Evolutionary conservation across 108 stramenopile genomes (phyloP), one percentile per base, ranked within the genome.

Genomic region (Nannochloropsis salina): DNA sequence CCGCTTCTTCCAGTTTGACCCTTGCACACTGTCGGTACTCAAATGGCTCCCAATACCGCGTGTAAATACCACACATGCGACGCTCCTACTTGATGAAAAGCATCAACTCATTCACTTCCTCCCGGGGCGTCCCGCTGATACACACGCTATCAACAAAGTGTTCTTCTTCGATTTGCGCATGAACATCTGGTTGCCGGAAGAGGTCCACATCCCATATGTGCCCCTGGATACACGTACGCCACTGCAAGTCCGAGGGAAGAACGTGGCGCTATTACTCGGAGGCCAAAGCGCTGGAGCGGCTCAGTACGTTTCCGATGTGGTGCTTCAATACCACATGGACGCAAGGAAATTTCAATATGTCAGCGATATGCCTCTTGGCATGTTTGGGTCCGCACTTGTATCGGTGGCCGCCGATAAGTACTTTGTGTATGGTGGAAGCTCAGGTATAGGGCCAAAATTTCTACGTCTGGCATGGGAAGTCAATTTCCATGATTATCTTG

Each of bases 401-500:
- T 51, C 47, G 47, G 47, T 51, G 47, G 47, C 47, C 47, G 47
- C 47, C 47, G 15, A 51, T 51, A 51, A 51, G 47, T 51, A 51
- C 47, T 51, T 51, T 51, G 47, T 51, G 47, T 51, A 51, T 51
- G 47, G 47, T 51, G 47, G 47, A 51, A 51, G 47, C 47, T 51
- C 47, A 51, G 47, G 47, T 10, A 51, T 51, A 51, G 47, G 47
- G 47, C 47, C 47, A 51, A 51, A 51, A 51, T 51, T 51, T 51
- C 47, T 51, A 51, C 47, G 47, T 51, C 47, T 51, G 47, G 47
- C 47, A 51, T 51, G 47, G 47, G 47, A 51, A 51, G 47, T 51
- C 47, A 51, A 51, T 51, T 51, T 51, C 47, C 47, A 51, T 51
- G 47, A 51, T 51, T 51, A 51, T 51, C 47, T 51, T 51, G 47